Conservation (phyloP, 805 yeast species). For the Tetrapisispora pingtungensis region DNA sequence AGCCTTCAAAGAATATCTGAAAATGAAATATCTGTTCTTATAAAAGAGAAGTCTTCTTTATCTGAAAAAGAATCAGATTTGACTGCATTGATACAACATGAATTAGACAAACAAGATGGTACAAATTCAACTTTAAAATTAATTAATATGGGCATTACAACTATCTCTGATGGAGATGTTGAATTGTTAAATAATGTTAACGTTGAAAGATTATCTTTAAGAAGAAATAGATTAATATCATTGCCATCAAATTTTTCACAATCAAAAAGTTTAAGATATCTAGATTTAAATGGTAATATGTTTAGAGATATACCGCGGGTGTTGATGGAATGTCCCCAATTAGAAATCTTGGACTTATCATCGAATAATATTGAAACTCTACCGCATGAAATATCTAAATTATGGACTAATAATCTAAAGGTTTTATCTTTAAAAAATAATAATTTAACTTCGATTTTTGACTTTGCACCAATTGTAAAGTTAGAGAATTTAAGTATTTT, state of each 20-base stretch:
- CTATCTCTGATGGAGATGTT: constrained; percentile 32
- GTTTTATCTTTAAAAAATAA: constrained; percentile 57
- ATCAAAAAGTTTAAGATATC: constrained; percentile 40
- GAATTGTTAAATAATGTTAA: constrained; percentile 23
- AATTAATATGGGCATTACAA: constrained; percentile 31
- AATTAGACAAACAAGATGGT: constrained; percentile 32
- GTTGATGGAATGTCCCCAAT: constrained; percentile 29
- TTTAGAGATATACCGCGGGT: constrained; percentile 44
- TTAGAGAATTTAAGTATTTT: constrained; percentile 44
- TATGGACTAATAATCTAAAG: constrained; percentile 37
- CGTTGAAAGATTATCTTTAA: constrained; percentile 44
- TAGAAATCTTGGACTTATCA: constrained; percentile 62
- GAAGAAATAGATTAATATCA: constrained; percentile 38
- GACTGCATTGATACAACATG: constrained; percentile 38
- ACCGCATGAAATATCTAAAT: constrained; percentile 34
- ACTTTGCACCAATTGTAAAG: constrained; percentile 45
- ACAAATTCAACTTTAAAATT: constrained; percentile 28
- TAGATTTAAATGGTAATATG: constrained; percentile 57
- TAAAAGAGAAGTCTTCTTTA: no score
- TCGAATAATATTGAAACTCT: constrained; percentile 41
- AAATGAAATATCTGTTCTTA: no score
- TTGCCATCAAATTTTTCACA: constrained; percentile 40
- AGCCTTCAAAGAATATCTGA: neutral
- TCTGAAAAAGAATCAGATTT: neutral
- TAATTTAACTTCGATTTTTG: constrained; percentile 34